Base-by-base conservation (phyloP, 768 basidiomycete species). In the Russula griseocarnosa region DNA sequence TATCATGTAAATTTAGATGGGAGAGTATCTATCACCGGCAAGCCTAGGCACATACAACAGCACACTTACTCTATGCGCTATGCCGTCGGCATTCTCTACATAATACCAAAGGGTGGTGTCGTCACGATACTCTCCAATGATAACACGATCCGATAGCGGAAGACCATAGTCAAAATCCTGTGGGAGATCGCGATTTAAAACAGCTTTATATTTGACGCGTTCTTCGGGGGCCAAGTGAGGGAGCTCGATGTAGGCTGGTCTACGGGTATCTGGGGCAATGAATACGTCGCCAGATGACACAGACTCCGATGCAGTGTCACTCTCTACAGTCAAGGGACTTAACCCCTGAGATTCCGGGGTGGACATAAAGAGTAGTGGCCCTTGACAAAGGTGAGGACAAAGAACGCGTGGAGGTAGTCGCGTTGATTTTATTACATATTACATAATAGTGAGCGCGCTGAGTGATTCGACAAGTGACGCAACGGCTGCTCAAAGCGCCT, bases 111-210 rank as follows among this genome's bases (percentile, higher is more conserved):
- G 55, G 28, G 50, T 57, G 40, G 56, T 7, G 22, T 47, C 40
- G 6, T 69, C 58, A 18, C 57, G 57, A 44, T 69, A 68, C 38
- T 68, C 67, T 28, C 64, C 63, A 20, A 68, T 34, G 18, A 68
- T 47, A 32, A 36, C 58, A 36, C 44, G 60, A 49, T 55, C 58
- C 9, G 62, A 64, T 11, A 65, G 63, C 5, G 65, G 62, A n/a
- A 58, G 50, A 22, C 36, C 22, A 26, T 56, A 44, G 32, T 67
- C 66, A 24, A 65, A 59, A 47, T 66, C 65, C 38, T 55, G 32
- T n/a, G 63, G 63, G 26, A 66, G 62, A 24, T 55, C 63, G 13
- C 63, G 66, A 51, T 51, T 49, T 36, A 14, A 54, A 51, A 67
- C 57, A 3, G 57, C 47, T 46, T 66, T 38, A 8, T 67, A 60